Percentiles rank a stretch among this genome's conserved stretches.
Conservation (phyloP, 208 protist species). For the Novymonas esmeraldas region DNA sequence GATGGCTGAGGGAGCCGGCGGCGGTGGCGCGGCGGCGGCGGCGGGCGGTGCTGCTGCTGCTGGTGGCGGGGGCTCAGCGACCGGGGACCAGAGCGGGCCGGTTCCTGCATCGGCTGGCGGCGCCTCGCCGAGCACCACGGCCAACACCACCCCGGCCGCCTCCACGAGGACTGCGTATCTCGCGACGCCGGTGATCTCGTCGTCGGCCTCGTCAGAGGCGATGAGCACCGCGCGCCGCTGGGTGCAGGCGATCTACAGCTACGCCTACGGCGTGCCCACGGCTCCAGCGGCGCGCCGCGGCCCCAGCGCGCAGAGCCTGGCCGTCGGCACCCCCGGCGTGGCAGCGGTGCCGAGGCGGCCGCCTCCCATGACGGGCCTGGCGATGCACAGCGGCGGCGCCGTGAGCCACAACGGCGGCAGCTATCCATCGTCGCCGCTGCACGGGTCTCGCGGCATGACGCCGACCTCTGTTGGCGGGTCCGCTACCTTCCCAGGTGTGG, state of each 20-base stretch:
- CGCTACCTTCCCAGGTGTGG: slow-evolving; percentile 1
- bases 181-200: slow-evolving; percentile 39
- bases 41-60: not conserved
- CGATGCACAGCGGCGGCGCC: not conserved
- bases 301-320: slow-evolving; percentile 4
- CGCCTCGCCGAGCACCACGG: not conserved
- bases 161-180: slow-evolving; percentile 33
- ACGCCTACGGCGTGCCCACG: slow-evolving; percentile 44
- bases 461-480: not conserved
- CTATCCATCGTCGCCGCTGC: slow-evolving; percentile 8
- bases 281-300: not conserved
- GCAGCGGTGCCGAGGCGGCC: not conserved
- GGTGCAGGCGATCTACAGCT: slow-evolving; percentile 60
- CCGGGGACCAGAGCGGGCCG: not conserved
- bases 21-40: not conserved
- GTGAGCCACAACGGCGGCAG: not conserved
- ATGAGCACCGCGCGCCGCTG: slow-evolving; percentile 43
- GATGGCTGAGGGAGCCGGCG: not conserved
- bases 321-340: not conserved
- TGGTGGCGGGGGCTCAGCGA: not conserved
- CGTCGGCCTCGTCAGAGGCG: slow-evolving; percentile 28
- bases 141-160: not conserved
- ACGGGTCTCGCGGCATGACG: slow-evolving; percentile 3
- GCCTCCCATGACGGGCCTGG: not conserved
- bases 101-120: not conserved